Base-by-base conservation (phyloP, 2,329 filamentous ascomycete genomes). In the Blumeriella jaapii region DNA sequence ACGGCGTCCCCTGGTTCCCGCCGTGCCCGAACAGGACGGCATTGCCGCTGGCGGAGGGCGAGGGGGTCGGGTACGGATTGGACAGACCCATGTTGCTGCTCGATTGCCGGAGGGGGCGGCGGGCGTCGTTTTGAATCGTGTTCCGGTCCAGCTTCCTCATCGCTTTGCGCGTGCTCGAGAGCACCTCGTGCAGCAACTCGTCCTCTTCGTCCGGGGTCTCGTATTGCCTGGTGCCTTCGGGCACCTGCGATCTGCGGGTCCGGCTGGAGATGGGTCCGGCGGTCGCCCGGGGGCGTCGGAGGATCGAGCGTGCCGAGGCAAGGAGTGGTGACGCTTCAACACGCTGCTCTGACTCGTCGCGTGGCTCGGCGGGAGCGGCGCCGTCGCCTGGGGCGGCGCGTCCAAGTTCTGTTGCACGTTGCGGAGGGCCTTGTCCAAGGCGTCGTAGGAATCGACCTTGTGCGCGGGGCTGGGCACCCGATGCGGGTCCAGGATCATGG, bases 201-300 rank as follows among this genome's bases (percentile, higher is more conserved):
- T 98, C 91, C 55, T 96, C 89, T 59, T 98, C 91, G 51, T 93
- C 87, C 1, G 91, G 85, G 0, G 87, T 87, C 54, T 98, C 91
- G 55, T 96, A 95, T 43, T 84, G 79, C 50, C 82, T 80, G 31
- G 82, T 75, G 4, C 82, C 81, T 43, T 85, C 79, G 4, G 68
- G 64, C 10, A 83, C 78, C 56, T 93, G 71, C 9, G 83, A 80
- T 41, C 85, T 72, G 39, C 89, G 70, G 10, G 86, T 91, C 42
- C 87, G 71, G 56, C 79, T 85, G 1, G 83, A 86, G 33, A 85
- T 70, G 1, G 84, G 81, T 0, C 71, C 60, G 9, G 59, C 54
- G 17, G 57, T 59, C 10, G 73, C 68, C 26, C n/a, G n/a, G 77
- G 59, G 51, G 76, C 79, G 46, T 82, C 78, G 13, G 74, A 68